Evolutionary conservation across 495 filamentous ascomycete species (phyloP), one percentile per base, ranked within the genome.

Genomic region (Hypomontagnella monticulosa): DNA sequence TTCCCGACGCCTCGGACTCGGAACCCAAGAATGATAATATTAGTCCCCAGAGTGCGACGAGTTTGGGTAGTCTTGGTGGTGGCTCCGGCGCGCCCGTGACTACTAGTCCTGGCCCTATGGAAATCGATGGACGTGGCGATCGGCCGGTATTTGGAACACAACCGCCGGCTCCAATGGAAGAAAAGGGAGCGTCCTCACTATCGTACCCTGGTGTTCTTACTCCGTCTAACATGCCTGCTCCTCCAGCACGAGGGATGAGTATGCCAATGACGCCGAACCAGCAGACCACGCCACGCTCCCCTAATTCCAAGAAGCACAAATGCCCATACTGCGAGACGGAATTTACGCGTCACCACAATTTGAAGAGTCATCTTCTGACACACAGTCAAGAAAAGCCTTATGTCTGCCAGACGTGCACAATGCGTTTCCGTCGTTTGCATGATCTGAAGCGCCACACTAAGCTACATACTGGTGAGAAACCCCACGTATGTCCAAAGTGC

Each of bases 371-470:
- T 79, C 85, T 99, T 33, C 85, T 99, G 58, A 99, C 95, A 0
- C 95, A 99, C 72, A 97, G 94, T 66, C 95, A 99, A 77, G 96
- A 98, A 76, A 99, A 99, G 74, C 95, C 95, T 0, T 99, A 93
- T 71, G 85, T 92, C 18, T 99, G 95, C 70, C 85, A 90, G 56
- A 91, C 90, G 16, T 99, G 95, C 71, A 85, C 93, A 50, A 88
- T 93, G 63, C 87, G 93, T 20, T 99, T 99, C 74, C 87, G 95
- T 46, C 85, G 95, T 59, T 81, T 98, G 20, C 95, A 99, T 71
- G 95, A 99, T 71, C 79, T 99, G 54, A 99, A 99, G 79, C 87
- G 95, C 40, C 95, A 99, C 73, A 91, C 89, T 42, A 98, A 98
- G 75, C 84, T 99, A 14, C 95, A 99, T 73, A 97, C 96, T 11